Percentiles rank a stretch among this genome's conserved stretches.
Conservation (phyloP, 148 eudicot genomes). For the Rhododendron ovatum region DNA sequence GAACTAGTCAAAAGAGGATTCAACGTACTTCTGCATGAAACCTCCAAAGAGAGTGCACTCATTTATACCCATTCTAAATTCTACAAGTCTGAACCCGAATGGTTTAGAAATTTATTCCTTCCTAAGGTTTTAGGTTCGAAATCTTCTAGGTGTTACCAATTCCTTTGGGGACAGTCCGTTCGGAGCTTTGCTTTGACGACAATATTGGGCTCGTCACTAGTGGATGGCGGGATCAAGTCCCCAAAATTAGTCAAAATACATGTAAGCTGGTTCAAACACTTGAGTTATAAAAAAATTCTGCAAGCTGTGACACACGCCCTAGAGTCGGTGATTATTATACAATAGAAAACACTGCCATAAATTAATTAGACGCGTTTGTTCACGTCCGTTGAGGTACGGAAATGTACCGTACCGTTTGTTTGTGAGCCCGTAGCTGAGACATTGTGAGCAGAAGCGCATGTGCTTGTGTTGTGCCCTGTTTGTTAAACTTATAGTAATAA, state of each 20-base stretch:
- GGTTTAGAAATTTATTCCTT: no score
- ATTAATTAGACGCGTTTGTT: conserved; percentile 26
- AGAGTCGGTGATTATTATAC: conserved; percentile 36
- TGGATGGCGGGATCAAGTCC: no score
- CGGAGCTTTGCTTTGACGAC: no score
- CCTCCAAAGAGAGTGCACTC: not conserved
- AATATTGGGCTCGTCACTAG: no score
- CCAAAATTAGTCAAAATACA: no score
- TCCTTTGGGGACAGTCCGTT: no score
- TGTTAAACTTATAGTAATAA: not conserved
- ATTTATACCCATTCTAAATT: conserved; percentile 20
- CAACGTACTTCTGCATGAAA: not conserved
- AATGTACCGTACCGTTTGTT: conserved; percentile 13
- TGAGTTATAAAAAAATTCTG: no score
- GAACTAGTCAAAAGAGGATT: not conserved
- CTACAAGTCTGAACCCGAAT: no score
- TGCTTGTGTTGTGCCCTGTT: conserved; percentile 11
- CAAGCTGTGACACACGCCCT: conserved; percentile 4
- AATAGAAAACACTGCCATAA: not conserved
- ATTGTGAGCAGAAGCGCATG: conserved; percentile 27
- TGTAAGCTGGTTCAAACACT: no score
- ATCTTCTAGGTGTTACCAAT: no score
- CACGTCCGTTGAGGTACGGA: conserved; percentile 32
- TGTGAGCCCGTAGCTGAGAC: conserved; percentile 1
- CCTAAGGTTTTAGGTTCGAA: no score